These are phyloP conservation scores for Chaetomium olivaceum DNA, from an alignment of 2,329 filamentous ascomycete genomes.

Conservation along the genomic window DNA sequence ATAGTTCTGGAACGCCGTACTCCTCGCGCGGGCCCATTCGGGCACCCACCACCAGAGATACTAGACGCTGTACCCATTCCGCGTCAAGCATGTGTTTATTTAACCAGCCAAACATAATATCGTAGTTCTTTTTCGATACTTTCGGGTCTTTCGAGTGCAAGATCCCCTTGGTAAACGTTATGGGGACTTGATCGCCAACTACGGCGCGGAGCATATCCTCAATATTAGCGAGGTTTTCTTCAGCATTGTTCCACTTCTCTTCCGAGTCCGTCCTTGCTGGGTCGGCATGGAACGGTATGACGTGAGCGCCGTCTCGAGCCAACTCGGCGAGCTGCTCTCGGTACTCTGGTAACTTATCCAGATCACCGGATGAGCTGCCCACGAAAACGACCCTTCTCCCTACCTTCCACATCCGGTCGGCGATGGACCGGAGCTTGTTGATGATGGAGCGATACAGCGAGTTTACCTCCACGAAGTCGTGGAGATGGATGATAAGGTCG, in stretches of 20 bases:
- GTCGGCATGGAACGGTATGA: conserved; percentile 36
- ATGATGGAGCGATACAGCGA: conserved; percentile 72
- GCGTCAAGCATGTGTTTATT: conserved; percentile 35
- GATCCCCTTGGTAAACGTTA: conserved; percentile 13
- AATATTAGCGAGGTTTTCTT: conserved; percentile 51
- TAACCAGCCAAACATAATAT: conserved; percentile 14
- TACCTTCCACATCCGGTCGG: conserved; percentile 69
- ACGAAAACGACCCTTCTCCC: conserved; percentile 75
- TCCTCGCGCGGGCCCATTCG: conserved; percentile 21
- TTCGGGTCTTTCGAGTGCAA: not conserved
- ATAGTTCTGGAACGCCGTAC: conserved; percentile 27
- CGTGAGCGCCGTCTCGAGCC: conserved; percentile 37
- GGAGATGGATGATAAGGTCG: conserved; percentile 70
- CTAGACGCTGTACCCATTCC: conserved; percentile 40
- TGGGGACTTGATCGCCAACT: conserved; percentile 25
- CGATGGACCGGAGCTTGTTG: conserved; percentile 65
- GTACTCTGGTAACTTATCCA: conserved; percentile 42
- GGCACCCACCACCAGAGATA: conserved; percentile 34
- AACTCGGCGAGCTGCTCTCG: conserved; percentile 37
- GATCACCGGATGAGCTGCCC: conserved; percentile 67
- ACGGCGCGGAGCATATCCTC: conserved; percentile 45
- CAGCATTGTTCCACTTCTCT: conserved; percentile 39
- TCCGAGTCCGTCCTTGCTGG: conserved; percentile 21
- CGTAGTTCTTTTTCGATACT: conserved; percentile 6
- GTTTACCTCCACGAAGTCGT: conserved; percentile 78